Evolutionary conservation across 2,329 filamentous ascomycete species (phyloP), one percentile per base, ranked within the genome.

Genomic region (Aspergillus brunneoviolaceus): DNA sequence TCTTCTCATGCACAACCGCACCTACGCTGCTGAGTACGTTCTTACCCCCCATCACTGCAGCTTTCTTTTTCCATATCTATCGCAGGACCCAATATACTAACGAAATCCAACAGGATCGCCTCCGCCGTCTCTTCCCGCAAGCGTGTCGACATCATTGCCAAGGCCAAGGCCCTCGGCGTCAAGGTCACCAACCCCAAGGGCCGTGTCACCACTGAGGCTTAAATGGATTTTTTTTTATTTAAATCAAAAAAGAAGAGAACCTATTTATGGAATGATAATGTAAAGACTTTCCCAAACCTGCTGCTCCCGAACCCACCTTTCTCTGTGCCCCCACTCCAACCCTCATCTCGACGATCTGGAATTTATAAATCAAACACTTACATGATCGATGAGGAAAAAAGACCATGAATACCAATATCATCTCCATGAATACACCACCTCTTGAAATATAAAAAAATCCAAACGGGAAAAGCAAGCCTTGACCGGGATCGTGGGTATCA

Each of bases 101-200:
- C 23, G 21, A 23, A 27, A 9, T 19, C 3, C 29, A 50, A 25
- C 72, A 97, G 93, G 88, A 99, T 99, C 81, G 91, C 90, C 80
- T 92, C 96, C 87, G 90, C 91, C 81, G 95, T 99, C 81, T 99
- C 95, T 67, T 96, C 95, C 79, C 87, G 94, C 83, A 99, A 99
- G 91, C 89, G 95, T 82, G 89, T 99, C 82, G 93, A 97, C 77
- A 99, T 99, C 83, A 88, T 99, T 76, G 87, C 91, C 78, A 91
- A 94, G 81, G 95, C 95, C 70, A 98, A 98, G 91, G 89, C 96
- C 83, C 85, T 99, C 78, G 92, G 93, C 79, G 95, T 99, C 81
- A 99, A 99, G 91, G 94, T 99, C 81, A 99, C 95, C 80, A 99
- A 99, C 87, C 82, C 91, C 83, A 96, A 97, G 91, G 95, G 93